Percentiles rank a stretch among this genome's conserved stretches.
phyloP scores from a whole-genome alignment of 2,329 filamentous ascomycete species.

The Magnaporthiopsis poae region DNA sequence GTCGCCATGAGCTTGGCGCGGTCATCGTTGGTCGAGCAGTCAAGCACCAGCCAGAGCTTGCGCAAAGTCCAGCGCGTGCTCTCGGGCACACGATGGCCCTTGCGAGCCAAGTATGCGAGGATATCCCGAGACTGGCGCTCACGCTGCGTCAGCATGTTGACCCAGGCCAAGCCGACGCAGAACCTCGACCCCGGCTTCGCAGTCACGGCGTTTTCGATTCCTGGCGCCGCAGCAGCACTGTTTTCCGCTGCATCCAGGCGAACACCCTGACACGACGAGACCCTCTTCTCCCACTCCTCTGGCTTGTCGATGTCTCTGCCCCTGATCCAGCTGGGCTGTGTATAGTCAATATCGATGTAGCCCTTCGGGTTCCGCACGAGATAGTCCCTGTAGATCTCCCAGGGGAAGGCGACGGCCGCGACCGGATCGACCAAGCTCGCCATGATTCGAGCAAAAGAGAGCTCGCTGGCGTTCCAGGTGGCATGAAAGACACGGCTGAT shows the following conservation, averaged over 20 bases:
- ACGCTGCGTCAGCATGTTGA: conserved; percentile 55
- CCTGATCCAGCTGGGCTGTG: conserved; percentile 13
- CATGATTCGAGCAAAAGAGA: conserved; percentile 19
- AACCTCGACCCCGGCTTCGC: conserved; percentile 2
- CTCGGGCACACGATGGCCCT: conserved; percentile 46
- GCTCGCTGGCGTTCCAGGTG: conserved; percentile 20
- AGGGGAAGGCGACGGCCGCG: conserved; percentile 49
- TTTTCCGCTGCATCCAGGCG: neutral
- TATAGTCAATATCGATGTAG: conserved; percentile 26
- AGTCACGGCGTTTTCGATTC: neutral
- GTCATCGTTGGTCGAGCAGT: conserved; percentile 46
- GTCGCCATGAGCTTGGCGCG: conserved; percentile 48
- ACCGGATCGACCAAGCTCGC: conserved; percentile 44
- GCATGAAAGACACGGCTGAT: conserved; percentile 54
- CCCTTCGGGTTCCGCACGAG: conserved; percentile 51
- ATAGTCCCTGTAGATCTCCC: conserved; percentile 45
- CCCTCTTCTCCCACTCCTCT: neutral
- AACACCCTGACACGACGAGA: neutral
- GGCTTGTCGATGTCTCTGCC: conserved; percentile 6
- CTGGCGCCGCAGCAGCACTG: neutral
- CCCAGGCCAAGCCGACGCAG: conserved; percentile 45
- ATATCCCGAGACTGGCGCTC: conserved; percentile 51
- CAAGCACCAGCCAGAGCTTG: conserved; percentile 68
- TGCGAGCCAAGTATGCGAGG: conserved; percentile 46
- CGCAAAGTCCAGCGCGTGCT: conserved; percentile 17